Base-by-base conservation (phyloP, 495 filamentous ascomycete species). In the Penicillium samsonianum region DNA sequence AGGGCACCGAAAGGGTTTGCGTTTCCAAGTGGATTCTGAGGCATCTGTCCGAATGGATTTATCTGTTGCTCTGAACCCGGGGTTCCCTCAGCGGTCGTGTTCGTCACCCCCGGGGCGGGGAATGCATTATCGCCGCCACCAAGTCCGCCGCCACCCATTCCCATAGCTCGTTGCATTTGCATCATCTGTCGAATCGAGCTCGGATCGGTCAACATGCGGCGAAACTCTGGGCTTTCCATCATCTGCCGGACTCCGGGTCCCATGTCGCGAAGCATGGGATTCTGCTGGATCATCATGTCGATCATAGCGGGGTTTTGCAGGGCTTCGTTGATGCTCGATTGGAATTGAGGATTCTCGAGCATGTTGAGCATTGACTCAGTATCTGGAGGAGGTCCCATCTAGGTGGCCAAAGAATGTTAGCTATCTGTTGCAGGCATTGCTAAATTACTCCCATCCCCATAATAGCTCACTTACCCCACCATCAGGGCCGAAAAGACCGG, bases 121-220 rank as follows among this genome's bases (percentile, higher is more conserved):
- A 98, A 96, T 17, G 85, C 80, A 50, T 67, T 62, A 23, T 67
- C 73, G 49, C 77, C 73, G 47, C 76, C 80, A 56, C 62, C 62
- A 40, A 73, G 63, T 19, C 76, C 81, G 12, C 75, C 77, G 48
- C 70, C 71, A 23, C 85, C 86, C 48, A 67, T 65, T 10, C 84
- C 81, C 78, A 94, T 83, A 30, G 80, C 77, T 55, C 88, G 79
- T 60, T 90, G 87, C 83, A 98, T 87, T 53, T 89, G 84, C 41
- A 89, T 79, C 59, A 91, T 90, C 61, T 87, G 83, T 40, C 93
- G 82, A 22, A 98, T 78, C 23, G 87, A 84, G 16, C 89, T 85
- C 25, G 95, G 95, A 64, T 95, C 91, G n/a, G 92, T 93, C 82
- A 99, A 86, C 91, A 98, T 96, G 19, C 89, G 82, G 57, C 95